Evolutionary conservation across 2,329 filamentous ascomycete species (phyloP), one percentile per base, ranked within the genome.

Genomic region (Ophiostoma himal-ulmi): DNA sequence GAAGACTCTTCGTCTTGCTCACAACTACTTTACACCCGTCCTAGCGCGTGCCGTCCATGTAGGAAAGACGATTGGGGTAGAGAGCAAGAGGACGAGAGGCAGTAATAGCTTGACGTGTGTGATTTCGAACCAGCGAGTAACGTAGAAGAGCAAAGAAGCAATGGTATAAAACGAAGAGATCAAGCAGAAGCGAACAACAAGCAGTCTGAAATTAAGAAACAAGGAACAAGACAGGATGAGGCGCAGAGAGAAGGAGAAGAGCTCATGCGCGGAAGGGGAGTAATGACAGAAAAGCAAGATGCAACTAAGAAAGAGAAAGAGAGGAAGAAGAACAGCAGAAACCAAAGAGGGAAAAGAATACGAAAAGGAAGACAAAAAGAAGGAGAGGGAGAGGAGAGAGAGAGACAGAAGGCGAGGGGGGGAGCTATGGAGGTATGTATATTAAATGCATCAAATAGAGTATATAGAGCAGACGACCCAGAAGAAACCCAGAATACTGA

Each of bases 371-470:
- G 26, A 39, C 8, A 5, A 36, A 67, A 44, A 22, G 66, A 64
- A 57, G 68, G 52, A 44, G 62, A 68, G 44, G n/a, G 54, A 52
- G 60, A 62, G 22, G 64, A 69, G 67, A 39, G 30, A 39, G n/a
- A 34, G 26, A 36, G 39, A 64, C 8, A 48, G 39, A n/a, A 20
- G 26, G 11, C 34, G 36, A 39, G 62, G 20, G 62, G 34, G 62
- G 41, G 62, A n/a, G 34, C 62, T 65, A 65, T 62, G 36, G 62
- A 65, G 36, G 26, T 34, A 62, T 62, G 57, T 36, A 20, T 62
- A 62, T 34, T 62, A 62, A 62, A 11, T 62, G 26, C 57, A 62
- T 30, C 26, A 62, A 62, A 62, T 62, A 62, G 26, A 62, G 57
- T 17, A 17, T 36, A 34, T 54, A 26, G 52, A 54, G 52, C 22